Evolutionary conservation across 768 basidiomycete genomes (phyloP).

Genomic region (Coprinopsis cinerea): DNA sequence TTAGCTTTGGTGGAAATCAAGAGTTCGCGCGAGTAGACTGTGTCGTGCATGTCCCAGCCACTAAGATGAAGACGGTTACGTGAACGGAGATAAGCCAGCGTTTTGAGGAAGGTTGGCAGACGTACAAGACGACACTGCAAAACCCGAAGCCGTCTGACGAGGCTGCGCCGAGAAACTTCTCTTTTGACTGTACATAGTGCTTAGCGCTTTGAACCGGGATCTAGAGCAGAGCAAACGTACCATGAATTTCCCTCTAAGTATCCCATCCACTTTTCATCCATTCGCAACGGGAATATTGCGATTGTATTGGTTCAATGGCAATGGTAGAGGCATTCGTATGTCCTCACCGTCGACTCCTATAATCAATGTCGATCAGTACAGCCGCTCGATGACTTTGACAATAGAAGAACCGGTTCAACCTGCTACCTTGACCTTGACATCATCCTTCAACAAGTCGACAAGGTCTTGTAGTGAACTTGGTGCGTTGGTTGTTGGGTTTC

Average conservation of each 20-base stretch:
- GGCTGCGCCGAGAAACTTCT: slow-evolving; percentile 82
- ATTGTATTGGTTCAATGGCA: not conserved
- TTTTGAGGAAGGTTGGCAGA: slow-evolving; percentile 9
- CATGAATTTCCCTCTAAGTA: slow-evolving; percentile 94
- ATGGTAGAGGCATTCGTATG: not conserved
- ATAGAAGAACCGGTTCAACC: slow-evolving; percentile 45
- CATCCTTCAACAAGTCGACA: slow-evolving; percentile 42
- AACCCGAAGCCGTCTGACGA: slow-evolving; percentile 85
- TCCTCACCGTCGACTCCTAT: slow-evolving; percentile 59
- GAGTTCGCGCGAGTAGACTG: slow-evolving; percentile 78
- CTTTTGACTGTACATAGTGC: slow-evolving; percentile 60
- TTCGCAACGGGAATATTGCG: not conserved
- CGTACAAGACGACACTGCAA: slow-evolving; percentile 88
- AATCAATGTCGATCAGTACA: not conserved
- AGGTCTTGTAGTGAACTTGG: slow-evolving; percentile 51
- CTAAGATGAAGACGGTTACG: no score
- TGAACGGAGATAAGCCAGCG: not conserved
- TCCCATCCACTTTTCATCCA: slow-evolving; percentile 97
- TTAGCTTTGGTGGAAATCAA: slow-evolving; percentile 87
- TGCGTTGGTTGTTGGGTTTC: slow-evolving; percentile 17
- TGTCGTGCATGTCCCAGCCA: slow-evolving; percentile 92
- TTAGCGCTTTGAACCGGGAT: slow-evolving; percentile 8
- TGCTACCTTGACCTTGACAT: slow-evolving; percentile 90
- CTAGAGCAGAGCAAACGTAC: slow-evolving; percentile 29
- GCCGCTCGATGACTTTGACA: slow-evolving; percentile 1